phyloP scores from a whole-genome alignment of 345 rosid genomes.

The Kandelia obovata region DNA sequence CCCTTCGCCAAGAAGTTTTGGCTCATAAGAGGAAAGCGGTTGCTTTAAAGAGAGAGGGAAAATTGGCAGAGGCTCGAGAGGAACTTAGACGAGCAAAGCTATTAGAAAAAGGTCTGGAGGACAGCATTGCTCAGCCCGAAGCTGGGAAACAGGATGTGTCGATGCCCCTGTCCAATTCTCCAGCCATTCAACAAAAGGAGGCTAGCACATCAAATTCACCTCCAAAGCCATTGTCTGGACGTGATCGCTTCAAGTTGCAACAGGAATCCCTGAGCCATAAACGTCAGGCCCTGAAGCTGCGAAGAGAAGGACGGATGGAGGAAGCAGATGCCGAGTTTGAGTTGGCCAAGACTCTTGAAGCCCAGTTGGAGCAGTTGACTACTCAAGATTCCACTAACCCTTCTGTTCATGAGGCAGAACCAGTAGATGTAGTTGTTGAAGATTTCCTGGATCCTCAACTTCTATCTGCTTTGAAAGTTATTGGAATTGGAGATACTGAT shows the following conservation, averaged over 20 bases:
- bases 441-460: constrained; percentile 96
- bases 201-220: constrained; percentile 36
- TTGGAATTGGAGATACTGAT: constrained; percentile 54
- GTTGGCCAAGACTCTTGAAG: constrained; percentile 82
- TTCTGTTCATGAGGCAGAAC: constrained; percentile 21
- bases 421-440: constrained; percentile 48
- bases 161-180: constrained; percentile 21
- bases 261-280: constrained; percentile 84
- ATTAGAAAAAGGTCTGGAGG: constrained; percentile 58
- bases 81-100: constrained; percentile 75
- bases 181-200: constrained; percentile 41
- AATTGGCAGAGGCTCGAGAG: constrained; percentile 69
- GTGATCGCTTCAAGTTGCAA: constrained; percentile 84
- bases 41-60: constrained; percentile 80
- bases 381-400: constrained; percentile 41
- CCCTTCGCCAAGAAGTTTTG: constrained; percentile 56
- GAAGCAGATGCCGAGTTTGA: constrained; percentile 96
- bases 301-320: constrained; percentile 64
- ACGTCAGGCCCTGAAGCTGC: constrained; percentile 79
- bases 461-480: constrained; percentile 66
- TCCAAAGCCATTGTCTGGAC: constrained; percentile 61
- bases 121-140: constrained; percentile 32
- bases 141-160: constrained; percentile 15
- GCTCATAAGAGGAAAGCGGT: constrained; percentile 74
- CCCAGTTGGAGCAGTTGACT: constrained; percentile 63